These are phyloP conservation scores for Rhodotorula kratochvilovae DNA, from an alignment of 768 basidiomycete genomes.

Conservation along the genomic window DNA sequence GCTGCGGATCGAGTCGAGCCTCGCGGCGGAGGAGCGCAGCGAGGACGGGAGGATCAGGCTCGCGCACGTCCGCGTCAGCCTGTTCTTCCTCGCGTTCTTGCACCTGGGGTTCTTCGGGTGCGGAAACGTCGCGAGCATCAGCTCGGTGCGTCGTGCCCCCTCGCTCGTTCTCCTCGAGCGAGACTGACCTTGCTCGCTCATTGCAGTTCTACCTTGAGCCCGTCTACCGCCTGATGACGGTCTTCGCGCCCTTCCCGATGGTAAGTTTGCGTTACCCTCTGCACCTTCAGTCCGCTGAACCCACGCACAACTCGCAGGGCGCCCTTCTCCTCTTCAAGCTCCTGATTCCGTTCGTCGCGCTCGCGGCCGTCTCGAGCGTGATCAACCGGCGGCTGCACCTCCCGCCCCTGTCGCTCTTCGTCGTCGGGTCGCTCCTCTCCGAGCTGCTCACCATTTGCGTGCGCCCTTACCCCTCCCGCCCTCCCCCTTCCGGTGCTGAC, in stretches of 20 bases:
- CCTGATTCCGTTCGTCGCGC: slow-evolving; percentile 69
- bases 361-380: slow-evolving; percentile 64
- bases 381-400: slow-evolving; percentile 64
- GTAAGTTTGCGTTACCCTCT: slow-evolving; percentile 28
- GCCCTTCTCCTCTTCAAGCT: slow-evolving; percentile 66
- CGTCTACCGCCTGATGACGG: slow-evolving; percentile 77
- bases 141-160: slow-evolving; percentile 49
- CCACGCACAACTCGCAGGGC: slow-evolving; percentile 5
- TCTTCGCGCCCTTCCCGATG: slow-evolving; percentile 84
- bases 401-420: slow-evolving; percentile 74
- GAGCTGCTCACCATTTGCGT: slow-evolving; percentile 55
- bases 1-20: slow-evolving; percentile 59
- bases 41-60: slow-evolving; percentile 43
- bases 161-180: not conserved
- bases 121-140: slow-evolving; percentile 71
- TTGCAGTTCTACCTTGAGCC: slow-evolving; percentile 79
- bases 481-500: slow-evolving; percentile 9
- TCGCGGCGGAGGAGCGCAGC: not conserved
- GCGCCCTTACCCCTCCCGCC: slow-evolving; percentile 5
- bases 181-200: not conserved
- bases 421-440: slow-evolving; percentile 68
- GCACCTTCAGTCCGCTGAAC: slow-evolving; percentile 41
- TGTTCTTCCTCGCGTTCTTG: slow-evolving; percentile 81
- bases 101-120: slow-evolving; percentile 80
- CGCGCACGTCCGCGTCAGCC: slow-evolving; percentile 65